Evolutionary conservation across 192 early-diverging fungal species (phyloP).

Genomic region (Chytriomyces confervae): DNA sequence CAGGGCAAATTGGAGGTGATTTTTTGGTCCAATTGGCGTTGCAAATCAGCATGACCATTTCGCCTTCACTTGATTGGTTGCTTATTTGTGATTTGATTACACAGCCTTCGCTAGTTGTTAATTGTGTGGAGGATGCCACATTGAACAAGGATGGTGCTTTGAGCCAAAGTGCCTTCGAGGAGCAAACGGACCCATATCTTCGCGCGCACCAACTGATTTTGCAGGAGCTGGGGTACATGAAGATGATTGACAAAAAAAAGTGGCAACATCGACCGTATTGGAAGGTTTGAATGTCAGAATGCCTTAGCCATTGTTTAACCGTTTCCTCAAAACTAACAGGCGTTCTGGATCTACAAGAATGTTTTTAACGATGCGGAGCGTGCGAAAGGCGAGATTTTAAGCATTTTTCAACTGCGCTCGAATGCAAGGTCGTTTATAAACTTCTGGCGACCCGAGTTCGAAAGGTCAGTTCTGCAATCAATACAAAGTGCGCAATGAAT

Average conservation of each 20-base stretch:
- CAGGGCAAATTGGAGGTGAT: conserved; percentile 56
- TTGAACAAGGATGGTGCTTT: conserved; percentile 25
- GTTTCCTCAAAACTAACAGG: conserved; percentile 42
- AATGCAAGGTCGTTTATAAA: conserved; percentile 63
- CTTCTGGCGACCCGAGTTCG: conserved; percentile 82
- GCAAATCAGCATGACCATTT: conserved; percentile 6
- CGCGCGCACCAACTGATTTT: conserved; percentile 56
- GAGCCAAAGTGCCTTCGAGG: neutral
- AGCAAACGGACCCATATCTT: conserved; percentile 26
- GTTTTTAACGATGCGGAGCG: conserved; percentile 60
- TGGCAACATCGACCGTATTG: conserved; percentile 76
- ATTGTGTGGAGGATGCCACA: neutral
- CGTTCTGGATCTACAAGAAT: conserved; percentile 67
- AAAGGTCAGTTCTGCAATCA: conserved; percentile 53
- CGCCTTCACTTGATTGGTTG: conserved; percentile 29
- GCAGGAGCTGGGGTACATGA: conserved; percentile 56
- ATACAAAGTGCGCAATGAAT: neutral
- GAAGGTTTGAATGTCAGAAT: conserved; percentile 48
- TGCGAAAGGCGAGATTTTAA: conserved; percentile 66
- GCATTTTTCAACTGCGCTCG: conserved; percentile 64
- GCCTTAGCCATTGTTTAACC: neutral
- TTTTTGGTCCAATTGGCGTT: neutral
- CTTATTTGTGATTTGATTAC: neutral
- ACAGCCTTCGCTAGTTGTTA: neutral
- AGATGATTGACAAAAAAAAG: conserved; percentile 65